A percentile compares a stretch with the other conserved stretches of the same genome.
Evolutionary conservation across 495 filamentous ascomycete species (phyloP).

Genomic region (Annulohypoxylon maeteangense): DNA sequence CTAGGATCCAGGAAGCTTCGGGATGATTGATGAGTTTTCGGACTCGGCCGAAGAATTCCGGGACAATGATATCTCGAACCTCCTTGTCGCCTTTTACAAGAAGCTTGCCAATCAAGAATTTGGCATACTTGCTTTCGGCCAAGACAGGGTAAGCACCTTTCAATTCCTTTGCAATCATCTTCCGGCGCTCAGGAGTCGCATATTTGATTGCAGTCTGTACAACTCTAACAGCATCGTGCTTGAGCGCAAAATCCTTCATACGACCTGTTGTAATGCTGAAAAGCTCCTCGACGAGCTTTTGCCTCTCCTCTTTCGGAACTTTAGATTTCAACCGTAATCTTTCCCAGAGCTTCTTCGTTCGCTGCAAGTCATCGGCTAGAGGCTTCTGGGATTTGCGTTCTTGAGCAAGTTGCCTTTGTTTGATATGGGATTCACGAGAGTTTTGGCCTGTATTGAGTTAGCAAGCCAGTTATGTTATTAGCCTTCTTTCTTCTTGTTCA

Average conservation of each 20-base stretch:
- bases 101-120: constrained; percentile 95
- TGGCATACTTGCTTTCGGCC: constrained; percentile 93
- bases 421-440: constrained; percentile 88
- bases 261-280: constrained; percentile 89
- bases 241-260: constrained; percentile 95
- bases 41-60: constrained; percentile 94
- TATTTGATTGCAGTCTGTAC: constrained; percentile 98
- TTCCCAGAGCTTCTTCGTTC: constrained; percentile 97
- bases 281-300: constrained; percentile 85
- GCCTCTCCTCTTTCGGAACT: constrained; percentile 84
- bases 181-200: constrained; percentile 81
- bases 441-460: constrained; percentile 49
- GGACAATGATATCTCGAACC: constrained; percentile 84
- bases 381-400: constrained; percentile 95
- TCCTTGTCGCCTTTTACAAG: constrained; percentile 88
- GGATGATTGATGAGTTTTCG: constrained; percentile 93
- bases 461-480: not conserved
- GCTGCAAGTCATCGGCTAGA: constrained; percentile 85
- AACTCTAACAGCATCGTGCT: constrained; percentile 95
- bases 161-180: constrained; percentile 86
- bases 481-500: not conserved
- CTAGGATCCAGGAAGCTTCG: constrained; percentile 95
- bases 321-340: constrained; percentile 89
- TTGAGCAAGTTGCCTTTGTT: constrained; percentile 87
- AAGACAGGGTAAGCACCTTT: constrained; percentile 85